Evolutionary conservation across 805 yeast species (phyloP).

Genomic region (Monosporozyma yasuniensis): DNA sequence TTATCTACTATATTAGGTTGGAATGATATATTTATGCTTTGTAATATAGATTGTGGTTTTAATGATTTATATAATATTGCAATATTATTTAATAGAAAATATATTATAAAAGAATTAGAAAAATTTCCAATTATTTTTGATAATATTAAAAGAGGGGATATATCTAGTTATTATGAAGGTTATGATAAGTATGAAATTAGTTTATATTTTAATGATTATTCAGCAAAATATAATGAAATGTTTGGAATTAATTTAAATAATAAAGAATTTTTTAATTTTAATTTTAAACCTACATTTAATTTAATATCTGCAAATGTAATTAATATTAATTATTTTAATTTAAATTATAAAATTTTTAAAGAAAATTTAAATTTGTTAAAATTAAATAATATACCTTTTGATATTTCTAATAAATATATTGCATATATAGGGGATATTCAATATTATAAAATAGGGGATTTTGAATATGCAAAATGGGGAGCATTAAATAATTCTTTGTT

Average conservation of each 20-base stretch:
- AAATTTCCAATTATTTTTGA: neutral
- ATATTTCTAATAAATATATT: neutral
- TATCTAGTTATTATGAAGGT: neutral
- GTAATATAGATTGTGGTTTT: neutral
- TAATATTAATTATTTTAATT: neutral
- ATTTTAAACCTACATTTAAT: neutral
- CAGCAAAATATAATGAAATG: too few species aligned
- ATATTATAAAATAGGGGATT: neutral
- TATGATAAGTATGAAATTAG: too few species aligned
- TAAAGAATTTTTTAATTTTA: neutral
- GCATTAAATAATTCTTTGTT: constrained; percentile 1
- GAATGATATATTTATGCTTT: neutral
- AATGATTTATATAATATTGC: neutral
- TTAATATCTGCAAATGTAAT: neutral
- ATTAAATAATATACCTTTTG: neutral
- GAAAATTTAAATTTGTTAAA: neutral
- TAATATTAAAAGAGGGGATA: too few species aligned
- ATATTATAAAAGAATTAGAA: neutral
- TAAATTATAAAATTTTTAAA: neutral
- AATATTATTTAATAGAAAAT: neutral
- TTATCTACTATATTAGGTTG: neutral
- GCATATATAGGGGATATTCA: constrained; percentile 5
- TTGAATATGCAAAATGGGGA: constrained; percentile 3
- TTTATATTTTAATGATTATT: neutral
- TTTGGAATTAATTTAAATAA: too few species aligned